A percentile compares a stretch with the other conserved stretches of the same genome.
These are phyloP conservation scores for Blastocystis sp. DNA, from an alignment of 352 stramenopile genomes.

Conservation along the genomic window DNA sequence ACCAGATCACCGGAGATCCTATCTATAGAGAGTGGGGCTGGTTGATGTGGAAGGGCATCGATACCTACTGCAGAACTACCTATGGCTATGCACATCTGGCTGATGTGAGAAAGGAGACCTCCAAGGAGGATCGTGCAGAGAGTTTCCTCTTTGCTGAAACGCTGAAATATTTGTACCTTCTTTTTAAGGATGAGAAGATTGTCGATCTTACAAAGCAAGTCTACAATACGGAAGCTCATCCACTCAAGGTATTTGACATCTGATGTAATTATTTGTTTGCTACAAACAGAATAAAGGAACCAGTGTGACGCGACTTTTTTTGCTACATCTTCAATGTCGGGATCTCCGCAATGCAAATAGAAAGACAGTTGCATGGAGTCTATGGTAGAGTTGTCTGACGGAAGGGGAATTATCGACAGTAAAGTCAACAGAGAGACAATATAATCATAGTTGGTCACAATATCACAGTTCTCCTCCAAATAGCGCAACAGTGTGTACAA, in stretches of 20 bases:
- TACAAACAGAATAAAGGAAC: not conserved
- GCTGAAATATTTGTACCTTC: conserved; percentile 38
- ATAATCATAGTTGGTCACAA: conserved; percentile 59
- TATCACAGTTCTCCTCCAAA: conserved; percentile 26
- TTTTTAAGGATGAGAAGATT: conserved; percentile 63
- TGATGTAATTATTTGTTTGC: not conserved
- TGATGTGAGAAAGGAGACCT: conserved; percentile 2
- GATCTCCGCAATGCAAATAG: conserved; percentile 24
- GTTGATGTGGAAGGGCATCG: conserved; percentile 78
- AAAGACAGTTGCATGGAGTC: not conserved
- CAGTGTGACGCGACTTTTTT: not conserved
- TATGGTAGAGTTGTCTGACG: not conserved
- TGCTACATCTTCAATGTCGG: not conserved
- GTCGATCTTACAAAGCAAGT: conserved; percentile 55
- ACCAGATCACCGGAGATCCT: conserved; percentile 76
- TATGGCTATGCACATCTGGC: conserved; percentile 73
- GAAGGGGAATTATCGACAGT: not conserved
- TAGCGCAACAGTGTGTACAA: not conserved
- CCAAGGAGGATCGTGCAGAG: conserved; percentile 36
- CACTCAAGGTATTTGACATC: not conserved
- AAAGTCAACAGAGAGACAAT: not conserved
- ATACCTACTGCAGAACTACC: conserved; percentile 80
- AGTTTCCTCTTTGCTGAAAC: conserved; percentile 61
- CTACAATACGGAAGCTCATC: conserved; percentile 53
- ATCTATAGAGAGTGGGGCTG: conserved; percentile 75